Conservation (phyloP, 139 green algal species). For the Eudorina sp. region DNA sequence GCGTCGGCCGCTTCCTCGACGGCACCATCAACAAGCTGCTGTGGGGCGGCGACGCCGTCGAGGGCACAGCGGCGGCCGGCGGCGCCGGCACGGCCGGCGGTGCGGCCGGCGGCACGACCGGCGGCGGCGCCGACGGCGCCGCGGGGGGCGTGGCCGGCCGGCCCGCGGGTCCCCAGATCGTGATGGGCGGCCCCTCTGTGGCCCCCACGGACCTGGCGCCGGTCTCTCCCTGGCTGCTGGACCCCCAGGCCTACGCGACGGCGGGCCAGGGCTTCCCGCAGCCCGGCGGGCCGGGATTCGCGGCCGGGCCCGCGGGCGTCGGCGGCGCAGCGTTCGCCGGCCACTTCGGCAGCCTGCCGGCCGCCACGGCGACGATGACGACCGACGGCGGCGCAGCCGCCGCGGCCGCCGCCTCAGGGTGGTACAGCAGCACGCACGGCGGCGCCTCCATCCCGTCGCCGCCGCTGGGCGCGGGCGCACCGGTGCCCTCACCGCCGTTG, state of each 20-base stretch:
- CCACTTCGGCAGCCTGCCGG: too few species aligned
- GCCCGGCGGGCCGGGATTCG: too few species aligned
- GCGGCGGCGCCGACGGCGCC: neutral
- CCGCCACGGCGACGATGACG: neutral
- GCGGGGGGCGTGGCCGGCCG: neutral
- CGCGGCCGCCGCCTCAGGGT: neutral
- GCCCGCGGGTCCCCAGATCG: neutral
- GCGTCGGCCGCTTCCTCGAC: conserved; percentile 52
- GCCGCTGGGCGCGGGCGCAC: neutral
- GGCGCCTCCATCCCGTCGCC: neutral
- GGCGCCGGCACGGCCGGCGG: neutral
- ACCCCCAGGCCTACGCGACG: too few species aligned
- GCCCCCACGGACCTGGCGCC: neutral
- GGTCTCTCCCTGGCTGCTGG: neutral
- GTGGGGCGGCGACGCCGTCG: conserved; percentile 32
- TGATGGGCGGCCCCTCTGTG: neutral
- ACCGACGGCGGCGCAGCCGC: neutral
- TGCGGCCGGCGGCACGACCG: neutral
- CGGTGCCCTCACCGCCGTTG: too few species aligned
- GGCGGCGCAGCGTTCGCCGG: too few species aligned
- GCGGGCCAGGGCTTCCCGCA: too few species aligned
- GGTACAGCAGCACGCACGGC: neutral
- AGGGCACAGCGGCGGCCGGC: neutral
- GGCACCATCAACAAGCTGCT: conserved; percentile 62
- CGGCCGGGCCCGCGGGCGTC: too few species aligned